Evolutionary conservation across 371 early-diverging fungal species (phyloP).

Genomic region (Zancudomyces culisetae): DNA sequence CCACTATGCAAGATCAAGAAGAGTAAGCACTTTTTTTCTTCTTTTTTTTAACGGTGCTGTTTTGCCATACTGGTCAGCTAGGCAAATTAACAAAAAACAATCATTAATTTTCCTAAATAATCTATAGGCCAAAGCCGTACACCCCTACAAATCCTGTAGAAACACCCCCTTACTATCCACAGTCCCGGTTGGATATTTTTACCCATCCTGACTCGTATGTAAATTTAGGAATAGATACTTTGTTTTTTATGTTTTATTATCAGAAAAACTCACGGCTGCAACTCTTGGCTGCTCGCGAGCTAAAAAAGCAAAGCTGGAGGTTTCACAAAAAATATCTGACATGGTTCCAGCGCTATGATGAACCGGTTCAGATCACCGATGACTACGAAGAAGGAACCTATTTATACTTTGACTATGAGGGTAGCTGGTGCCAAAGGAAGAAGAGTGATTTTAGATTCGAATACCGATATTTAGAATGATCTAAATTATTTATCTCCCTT

Average conservation of each 20-base stretch:
- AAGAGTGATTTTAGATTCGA: slow-evolving; percentile 91
- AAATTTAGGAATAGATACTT: slow-evolving; percentile 87
- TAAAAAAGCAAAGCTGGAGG: slow-evolving; percentile 96
- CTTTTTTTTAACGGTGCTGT: background rate
- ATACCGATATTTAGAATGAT: slow-evolving; percentile 55
- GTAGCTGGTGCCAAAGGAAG: slow-evolving; percentile 94
- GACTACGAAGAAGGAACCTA: slow-evolving; percentile 98
- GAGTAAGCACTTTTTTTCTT: slow-evolving; percentile 3
- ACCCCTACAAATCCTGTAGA: slow-evolving; percentile 54
- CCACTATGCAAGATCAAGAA: slow-evolving; percentile 18
- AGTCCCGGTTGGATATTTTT: slow-evolving; percentile 56
- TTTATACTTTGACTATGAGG: slow-evolving; percentile 97
- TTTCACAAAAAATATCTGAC: slow-evolving; percentile 97
- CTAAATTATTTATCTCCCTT: no score
- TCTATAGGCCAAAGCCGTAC: slow-evolving; percentile 54
- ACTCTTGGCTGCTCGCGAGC: slow-evolving; percentile 88
- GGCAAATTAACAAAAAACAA: slow-evolving; percentile 59
- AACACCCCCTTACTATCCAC: slow-evolving; percentile 79
- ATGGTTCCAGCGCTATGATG: slow-evolving; percentile 98
- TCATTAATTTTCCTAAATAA: slow-evolving; percentile 48
- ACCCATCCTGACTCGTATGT: slow-evolving; percentile 65
- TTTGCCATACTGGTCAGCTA: no score
- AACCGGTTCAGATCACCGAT: slow-evolving; percentile 90
- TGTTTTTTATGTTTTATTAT: slow-evolving; percentile 98
- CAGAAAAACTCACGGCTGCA: slow-evolving; percentile 92